Conservation (phyloP, 257 asterid species). For the Schizonepeta tenuifolia region DNA sequence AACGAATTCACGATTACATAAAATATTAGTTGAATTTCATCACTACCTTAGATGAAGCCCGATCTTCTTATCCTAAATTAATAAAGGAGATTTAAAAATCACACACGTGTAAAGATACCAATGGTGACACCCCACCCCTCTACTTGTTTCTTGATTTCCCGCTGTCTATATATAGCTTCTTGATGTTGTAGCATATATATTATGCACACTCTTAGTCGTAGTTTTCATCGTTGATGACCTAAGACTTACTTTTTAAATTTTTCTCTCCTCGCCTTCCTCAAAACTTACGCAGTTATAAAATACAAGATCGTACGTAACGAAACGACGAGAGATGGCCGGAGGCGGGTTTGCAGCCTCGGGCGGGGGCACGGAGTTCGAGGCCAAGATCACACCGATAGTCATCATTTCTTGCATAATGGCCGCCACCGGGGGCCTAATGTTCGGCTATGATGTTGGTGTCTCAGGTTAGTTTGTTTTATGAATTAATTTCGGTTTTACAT, state of each 20-base stretch:
- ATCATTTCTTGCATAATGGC: slow-evolving; percentile 82
- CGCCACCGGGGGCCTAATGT: slow-evolving; percentile 91
- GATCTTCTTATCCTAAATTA: slow-evolving; percentile 12
- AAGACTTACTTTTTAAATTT: neutral
- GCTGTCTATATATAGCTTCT: slow-evolving; percentile 39
- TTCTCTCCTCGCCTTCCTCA: neutral
- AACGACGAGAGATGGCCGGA: slow-evolving; percentile 54
- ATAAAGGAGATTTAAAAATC: slow-evolving; percentile 18
- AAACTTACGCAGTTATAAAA: neutral
- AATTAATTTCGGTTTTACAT: neutral
- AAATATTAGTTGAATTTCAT: neutral
- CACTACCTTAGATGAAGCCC: neutral
- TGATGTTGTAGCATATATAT: neutral
- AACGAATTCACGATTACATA: too few species aligned
- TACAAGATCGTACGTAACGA: neutral
- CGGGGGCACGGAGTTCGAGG: slow-evolving; percentile 70
- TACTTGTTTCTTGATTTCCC: slow-evolving; percentile 16
- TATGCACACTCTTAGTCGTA: slow-evolving; percentile 2
- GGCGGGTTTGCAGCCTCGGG: slow-evolving; percentile 64
- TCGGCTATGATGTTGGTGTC: slow-evolving; percentile 80
- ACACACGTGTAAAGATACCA: slow-evolving; percentile 50
- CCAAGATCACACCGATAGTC: slow-evolving; percentile 80
- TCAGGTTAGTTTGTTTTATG: slow-evolving; percentile 48
- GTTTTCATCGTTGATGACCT: neutral
- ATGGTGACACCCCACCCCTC: slow-evolving; percentile 7